Percentiles rank a stretch among this genome's conserved stretches.
phyloP scores from a whole-genome alignment of 371 early-diverging fungal species.

The Nematocida parisii region DNA sequence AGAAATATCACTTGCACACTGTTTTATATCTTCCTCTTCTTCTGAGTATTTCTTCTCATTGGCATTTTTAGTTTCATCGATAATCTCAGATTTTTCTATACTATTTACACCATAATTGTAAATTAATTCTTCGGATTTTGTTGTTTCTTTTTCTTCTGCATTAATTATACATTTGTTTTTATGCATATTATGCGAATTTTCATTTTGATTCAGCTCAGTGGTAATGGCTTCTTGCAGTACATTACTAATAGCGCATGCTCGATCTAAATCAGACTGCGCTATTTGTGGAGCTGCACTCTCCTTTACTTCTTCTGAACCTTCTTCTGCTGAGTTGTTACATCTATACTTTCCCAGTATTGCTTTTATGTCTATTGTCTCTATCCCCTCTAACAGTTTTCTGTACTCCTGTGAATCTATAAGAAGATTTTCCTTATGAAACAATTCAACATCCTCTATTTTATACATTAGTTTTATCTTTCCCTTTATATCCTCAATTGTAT shows the following conservation, averaged over 20 bases:
- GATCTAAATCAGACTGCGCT: too few relatives aligned
- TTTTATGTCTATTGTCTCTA: conserved; percentile 4
- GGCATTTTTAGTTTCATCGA: background rate
- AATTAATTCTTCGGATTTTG: too few relatives aligned
- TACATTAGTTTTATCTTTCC: background rate
- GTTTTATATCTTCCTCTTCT: background rate
- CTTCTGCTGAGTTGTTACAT: too few relatives aligned
- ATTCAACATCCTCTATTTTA: conserved; percentile 6
- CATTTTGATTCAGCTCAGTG: too few relatives aligned
- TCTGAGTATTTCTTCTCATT: background rate
- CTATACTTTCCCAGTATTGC: background rate
- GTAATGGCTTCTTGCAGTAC: too few relatives aligned
- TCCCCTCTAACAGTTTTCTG: background rate
- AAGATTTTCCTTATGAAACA: conserved; percentile 14
- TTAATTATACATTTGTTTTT: too few relatives aligned
- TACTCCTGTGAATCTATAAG: background rate
- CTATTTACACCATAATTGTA: background rate
- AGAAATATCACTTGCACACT: background rate
- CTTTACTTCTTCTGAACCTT: too few relatives aligned
- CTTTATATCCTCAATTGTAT: conserved; percentile 13
- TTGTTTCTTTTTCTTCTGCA: too few relatives aligned
- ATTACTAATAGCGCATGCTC: too few relatives aligned
- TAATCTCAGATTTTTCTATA: background rate
- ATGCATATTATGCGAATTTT: too few relatives aligned
- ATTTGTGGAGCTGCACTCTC: too few relatives aligned